Conservation (phyloP, 2,329 filamentous ascomycete genomes). For the Xylariaceae sp. region DNA sequence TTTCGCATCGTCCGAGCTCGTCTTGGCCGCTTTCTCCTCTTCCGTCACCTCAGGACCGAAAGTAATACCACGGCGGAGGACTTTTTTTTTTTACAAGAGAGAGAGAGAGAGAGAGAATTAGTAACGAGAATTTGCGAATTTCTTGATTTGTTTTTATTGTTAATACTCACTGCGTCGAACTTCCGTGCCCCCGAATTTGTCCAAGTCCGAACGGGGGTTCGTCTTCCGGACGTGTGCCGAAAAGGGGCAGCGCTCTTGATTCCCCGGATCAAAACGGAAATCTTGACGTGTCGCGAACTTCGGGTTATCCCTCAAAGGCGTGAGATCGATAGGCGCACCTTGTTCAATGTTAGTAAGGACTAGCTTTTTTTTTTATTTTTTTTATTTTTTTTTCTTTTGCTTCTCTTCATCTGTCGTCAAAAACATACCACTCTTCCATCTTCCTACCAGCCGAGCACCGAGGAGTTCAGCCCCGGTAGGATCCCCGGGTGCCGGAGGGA, state of each 20-base stretch:
- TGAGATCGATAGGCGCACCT: conserved; percentile 33
- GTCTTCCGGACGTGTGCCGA: conserved; percentile 44
- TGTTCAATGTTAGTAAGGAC: not conserved
- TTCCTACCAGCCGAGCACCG: conserved; percentile 38
- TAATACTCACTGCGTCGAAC: conserved; percentile 27
- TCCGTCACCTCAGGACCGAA: conserved; percentile 36
- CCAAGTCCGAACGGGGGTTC: conserved; percentile 37
- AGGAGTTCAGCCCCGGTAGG: conserved; percentile 33
- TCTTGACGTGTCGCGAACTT: conserved; percentile 32
- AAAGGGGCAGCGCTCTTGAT: conserved; percentile 38
- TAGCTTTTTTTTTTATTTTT: no score
- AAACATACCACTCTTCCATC: conserved; percentile 35
- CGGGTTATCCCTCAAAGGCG: conserved; percentile 30
- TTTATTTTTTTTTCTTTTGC: not conserved
- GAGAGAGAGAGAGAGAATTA: not conserved
- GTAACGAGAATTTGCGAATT: not conserved
- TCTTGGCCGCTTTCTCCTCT: conserved; percentile 28
- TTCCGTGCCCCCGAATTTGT: conserved; percentile 22
- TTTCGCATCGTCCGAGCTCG: conserved; percentile 24
- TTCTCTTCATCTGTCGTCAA: not conserved
- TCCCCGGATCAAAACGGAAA: conserved; percentile 33
- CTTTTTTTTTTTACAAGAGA: not conserved
- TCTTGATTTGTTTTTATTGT: not conserved
- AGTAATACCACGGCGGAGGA: conserved; percentile 41
- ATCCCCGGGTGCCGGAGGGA: conserved; percentile 13